These are phyloP conservation scores for Dalechampia spathulata DNA, from an alignment of 441 rosid genomes.

Conservation along the genomic window DNA sequence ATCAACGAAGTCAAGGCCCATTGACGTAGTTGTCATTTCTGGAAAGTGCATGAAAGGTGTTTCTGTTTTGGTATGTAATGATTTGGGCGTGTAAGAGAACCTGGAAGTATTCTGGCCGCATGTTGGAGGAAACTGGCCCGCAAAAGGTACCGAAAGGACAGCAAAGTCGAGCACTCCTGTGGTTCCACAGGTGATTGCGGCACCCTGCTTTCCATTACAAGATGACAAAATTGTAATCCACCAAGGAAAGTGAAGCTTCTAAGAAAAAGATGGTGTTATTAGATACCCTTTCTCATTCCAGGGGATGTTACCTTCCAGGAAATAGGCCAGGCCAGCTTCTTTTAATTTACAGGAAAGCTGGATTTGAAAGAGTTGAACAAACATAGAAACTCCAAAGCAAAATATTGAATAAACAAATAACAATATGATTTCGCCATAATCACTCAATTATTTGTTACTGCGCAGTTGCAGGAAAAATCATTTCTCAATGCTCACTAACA, in stretches of 20 bases:
- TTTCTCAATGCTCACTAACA: slow-evolving; percentile 32
- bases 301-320: slow-evolving; percentile 4
- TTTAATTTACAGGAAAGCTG: too few species aligned
- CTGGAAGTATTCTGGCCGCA: neutral
- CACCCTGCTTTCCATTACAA: too few species aligned
- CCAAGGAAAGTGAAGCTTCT: neutral
- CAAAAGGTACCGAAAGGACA: neutral
- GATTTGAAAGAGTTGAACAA: too few species aligned
- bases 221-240: neutral
- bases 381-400: neutral
- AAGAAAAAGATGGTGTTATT: neutral
- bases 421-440: too few species aligned
- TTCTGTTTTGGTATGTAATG: neutral
- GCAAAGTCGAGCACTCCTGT: neutral
- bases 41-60: too few species aligned
- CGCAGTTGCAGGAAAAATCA: slow-evolving; percentile 59
- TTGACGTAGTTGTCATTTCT: too few species aligned
- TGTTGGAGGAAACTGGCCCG: slow-evolving; percentile 1
- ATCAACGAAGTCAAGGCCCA: too few species aligned
- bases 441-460: slow-evolving; percentile 65
- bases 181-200: neutral
- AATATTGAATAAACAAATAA: slow-evolving; percentile 19
- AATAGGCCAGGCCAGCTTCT: too few species aligned
- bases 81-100: neutral
- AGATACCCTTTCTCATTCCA: neutral